Evolutionary conservation across 768 basidiomycete species (phyloP), one percentile per base, ranked within the genome.

Genomic region (Naganishia onofrii): DNA sequence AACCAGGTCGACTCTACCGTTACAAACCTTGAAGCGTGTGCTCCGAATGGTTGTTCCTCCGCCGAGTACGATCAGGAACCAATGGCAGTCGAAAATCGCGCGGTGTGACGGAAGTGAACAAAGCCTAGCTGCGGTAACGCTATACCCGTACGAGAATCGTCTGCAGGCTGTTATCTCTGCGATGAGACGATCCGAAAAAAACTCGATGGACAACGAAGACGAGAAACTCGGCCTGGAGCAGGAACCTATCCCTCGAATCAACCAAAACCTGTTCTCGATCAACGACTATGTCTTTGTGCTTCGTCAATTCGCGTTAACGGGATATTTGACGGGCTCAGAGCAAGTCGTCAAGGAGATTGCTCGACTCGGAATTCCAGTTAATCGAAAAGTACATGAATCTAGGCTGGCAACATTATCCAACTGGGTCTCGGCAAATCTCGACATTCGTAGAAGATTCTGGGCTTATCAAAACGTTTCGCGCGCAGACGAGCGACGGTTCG

Each of bases 211-310:
- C 10, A 32, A 21, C n/a, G 42, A 32, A n/a, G 68, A 36, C 21
- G 56, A 34, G 23, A 34, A 29, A 42, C 21, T 58, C 31, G 38
- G 29, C n/a, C 21, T 32, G 34, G 57, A 58, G 56, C 28, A 52
- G 26, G 56, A 58, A 15, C 56, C 31, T 13, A 32, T 60, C 19
- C 31, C 29, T 5, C 12, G 60, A 26, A n/a, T 26, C 6, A 63
- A 63, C 26, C 60, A 42, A 29, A 63, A 63, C 32, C 23, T 29
- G 19, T 63, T 63, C 60, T 63, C 60, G 6, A 51, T 42, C 19
- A 51, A 69, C 57, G 69, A 70, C 34, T 70, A 70, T 36, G 46
- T 65, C 23, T 70, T 70, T 36, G 54, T 70, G 26, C 69, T 70
- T 32, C 58, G 54, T 1, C 58, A 64, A 48, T 70, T 70, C 52